Percentiles rank a stretch among this genome's conserved stretches.
phyloP scores from a whole-genome alignment of 208 protist genomes.

The Trypanosoma avium region DNA sequence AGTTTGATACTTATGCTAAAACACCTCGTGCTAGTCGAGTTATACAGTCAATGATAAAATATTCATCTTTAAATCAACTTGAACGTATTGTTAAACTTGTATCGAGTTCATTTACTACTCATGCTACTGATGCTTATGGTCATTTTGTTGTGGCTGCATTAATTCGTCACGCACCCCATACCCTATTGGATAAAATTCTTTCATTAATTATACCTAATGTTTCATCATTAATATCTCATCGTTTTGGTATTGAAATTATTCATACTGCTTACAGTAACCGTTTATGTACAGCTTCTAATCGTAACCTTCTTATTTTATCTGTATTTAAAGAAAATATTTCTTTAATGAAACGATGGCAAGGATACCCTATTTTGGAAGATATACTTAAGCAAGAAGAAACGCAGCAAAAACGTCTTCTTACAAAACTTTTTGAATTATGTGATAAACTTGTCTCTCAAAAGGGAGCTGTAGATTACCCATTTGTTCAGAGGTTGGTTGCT shows the following conservation, averaged over 20 bases:
- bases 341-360: constrained; percentile 85
- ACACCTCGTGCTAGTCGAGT: constrained; percentile 85
- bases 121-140: constrained; percentile 80
- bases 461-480: constrained; percentile 74
- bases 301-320: constrained; percentile 69
- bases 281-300: constrained; percentile 67
- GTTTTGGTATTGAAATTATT: constrained; percentile 83
- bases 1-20: constrained; percentile 58
- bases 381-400: constrained; percentile 56
- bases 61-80: constrained; percentile 70
- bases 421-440: constrained; percentile 78
- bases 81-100: constrained; percentile 56
- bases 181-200: constrained; percentile 65
- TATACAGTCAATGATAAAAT: constrained; percentile 92
- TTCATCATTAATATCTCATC: constrained; percentile 77
- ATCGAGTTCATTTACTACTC: constrained; percentile 52
- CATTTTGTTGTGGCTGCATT: constrained; percentile 82
- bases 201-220: constrained; percentile 61
- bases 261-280: constrained; percentile 82
- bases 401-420: constrained; percentile 75
- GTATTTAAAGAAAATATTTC: constrained; percentile 86
- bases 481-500: constrained; percentile 83
- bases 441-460: constrained; percentile 91
- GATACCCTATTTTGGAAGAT: constrained; percentile 79
- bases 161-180: constrained; percentile 82